Conservation (phyloP, 2,329 filamentous ascomycete species). For the Aotearoamyces nothofagi region DNA sequence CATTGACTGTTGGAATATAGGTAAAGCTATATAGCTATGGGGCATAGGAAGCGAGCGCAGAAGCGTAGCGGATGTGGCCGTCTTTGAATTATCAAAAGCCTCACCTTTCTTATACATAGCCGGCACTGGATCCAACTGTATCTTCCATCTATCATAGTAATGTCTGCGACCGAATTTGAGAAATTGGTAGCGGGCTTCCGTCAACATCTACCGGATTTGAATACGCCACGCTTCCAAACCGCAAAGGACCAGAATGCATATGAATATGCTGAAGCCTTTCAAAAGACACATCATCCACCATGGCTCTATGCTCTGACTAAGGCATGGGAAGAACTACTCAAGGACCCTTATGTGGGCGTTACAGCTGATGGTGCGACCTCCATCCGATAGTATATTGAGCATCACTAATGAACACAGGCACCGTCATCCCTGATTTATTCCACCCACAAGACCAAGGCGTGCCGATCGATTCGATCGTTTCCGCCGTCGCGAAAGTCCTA, state of each 20-base stretch:
- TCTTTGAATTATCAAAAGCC: too few relatives aligned
- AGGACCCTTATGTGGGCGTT: constrained; percentile 16
- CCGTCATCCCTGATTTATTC: constrained; percentile 3
- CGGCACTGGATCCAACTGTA: too few relatives aligned
- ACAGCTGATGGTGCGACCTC: constrained; percentile 15
- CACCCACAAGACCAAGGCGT: constrained; percentile 12
- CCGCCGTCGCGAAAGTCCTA: too few relatives aligned
- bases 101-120: too few relatives aligned
- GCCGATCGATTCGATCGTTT: constrained; percentile 3
- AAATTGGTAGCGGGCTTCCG: constrained; percentile 28
- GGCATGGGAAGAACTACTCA: constrained; percentile 53
- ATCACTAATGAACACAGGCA: too few relatives aligned
- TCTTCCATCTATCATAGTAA: too few relatives aligned
- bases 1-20: too few relatives aligned
- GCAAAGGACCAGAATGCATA: constrained; percentile 48
- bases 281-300: constrained; percentile 40
- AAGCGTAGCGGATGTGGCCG: too few relatives aligned
- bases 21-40: too few relatives aligned
- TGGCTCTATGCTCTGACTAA: constrained; percentile 52
- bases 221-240: constrained; percentile 41
- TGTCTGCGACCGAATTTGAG: not conserved
- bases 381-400: too few relatives aligned
- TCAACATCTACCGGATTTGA: constrained; percentile 46
- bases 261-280: constrained; percentile 45
- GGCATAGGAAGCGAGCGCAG: too few relatives aligned